Percentiles rank a stretch among this genome's conserved stretches.
Evolutionary conservation across 257 asterid genomes (phyloP).

Genomic region (Euphrasia confusa): DNA sequence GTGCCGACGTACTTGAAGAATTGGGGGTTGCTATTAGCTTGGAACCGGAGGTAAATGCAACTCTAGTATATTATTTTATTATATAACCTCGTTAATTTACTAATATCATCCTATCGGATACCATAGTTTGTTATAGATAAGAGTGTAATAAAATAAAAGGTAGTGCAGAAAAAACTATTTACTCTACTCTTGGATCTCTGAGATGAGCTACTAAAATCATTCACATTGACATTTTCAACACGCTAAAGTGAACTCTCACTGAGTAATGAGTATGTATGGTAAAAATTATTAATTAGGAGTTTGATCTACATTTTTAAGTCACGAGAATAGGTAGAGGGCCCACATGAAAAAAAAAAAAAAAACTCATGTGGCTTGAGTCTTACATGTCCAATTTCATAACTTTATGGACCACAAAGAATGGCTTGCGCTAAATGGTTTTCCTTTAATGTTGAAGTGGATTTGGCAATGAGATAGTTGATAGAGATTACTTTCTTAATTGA

Average conservation of each 20-base stretch:
- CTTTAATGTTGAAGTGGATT: too few relatives aligned
- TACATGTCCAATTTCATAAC: background rate
- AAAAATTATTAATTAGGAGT: background rate
- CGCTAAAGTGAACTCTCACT: background rate
- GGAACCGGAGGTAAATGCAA: conserved; percentile 73
- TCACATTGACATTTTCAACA: background rate
- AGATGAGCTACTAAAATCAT: conserved; percentile 7
- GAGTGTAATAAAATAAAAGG: background rate
- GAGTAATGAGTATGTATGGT: background rate
- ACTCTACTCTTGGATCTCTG: background rate
- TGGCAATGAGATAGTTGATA: too few relatives aligned
- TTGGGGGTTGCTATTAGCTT: conserved; percentile 73
- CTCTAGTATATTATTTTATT: conserved; percentile 6
- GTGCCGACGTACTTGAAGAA: conserved; percentile 93
- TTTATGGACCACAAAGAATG: too few relatives aligned
- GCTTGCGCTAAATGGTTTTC: background rate
- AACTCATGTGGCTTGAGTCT: background rate
- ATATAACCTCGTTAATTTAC: background rate
- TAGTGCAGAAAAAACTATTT: background rate
- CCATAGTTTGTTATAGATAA: background rate
- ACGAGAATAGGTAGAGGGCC: background rate
- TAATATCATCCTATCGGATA: too few relatives aligned
- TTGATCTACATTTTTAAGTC: background rate
- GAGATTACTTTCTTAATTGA: too few relatives aligned
- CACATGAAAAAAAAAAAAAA: background rate